Percentiles rank a stretch among this genome's conserved stretches.
These are phyloP conservation scores for Verticillium zaregamsianum DNA, from an alignment of 2,329 filamentous ascomycete species.

Conservation along the genomic window DNA sequence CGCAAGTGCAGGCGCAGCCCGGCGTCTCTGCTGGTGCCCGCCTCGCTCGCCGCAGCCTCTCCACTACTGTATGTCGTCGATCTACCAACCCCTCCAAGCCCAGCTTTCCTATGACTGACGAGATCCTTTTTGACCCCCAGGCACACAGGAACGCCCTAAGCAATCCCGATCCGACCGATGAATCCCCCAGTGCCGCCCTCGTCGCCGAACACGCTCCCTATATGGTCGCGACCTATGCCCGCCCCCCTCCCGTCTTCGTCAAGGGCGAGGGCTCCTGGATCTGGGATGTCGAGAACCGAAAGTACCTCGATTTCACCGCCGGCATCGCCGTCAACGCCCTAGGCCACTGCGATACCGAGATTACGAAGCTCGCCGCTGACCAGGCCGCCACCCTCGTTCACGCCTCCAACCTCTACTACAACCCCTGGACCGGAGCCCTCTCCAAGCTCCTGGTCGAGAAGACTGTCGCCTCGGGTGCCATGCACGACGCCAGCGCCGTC, in stretches of 20 bases:
- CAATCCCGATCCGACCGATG: constrained; percentile 67
- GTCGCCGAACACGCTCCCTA: constrained; percentile 74
- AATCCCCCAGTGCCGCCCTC: constrained; percentile 71
- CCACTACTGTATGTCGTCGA: constrained; percentile 22
- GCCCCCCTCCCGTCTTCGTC: constrained; percentile 84
- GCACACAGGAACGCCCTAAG: constrained; percentile 35
- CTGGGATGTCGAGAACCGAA: constrained; percentile 84
- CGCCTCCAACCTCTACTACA: constrained; percentile 95
- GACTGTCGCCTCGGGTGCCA: constrained; percentile 73
- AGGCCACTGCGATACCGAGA: constrained; percentile 81
- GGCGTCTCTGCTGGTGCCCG: constrained; percentile 17
- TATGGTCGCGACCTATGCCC: constrained; percentile 95
- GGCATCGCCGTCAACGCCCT: constrained; percentile 94
- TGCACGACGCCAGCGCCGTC: constrained; percentile 73
- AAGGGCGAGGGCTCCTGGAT: constrained; percentile 83
- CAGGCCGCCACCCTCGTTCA: constrained; percentile 82
- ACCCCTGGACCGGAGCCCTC: constrained; percentile 87
- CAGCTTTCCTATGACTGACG: neutral
- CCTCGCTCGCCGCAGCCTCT: constrained; percentile 23
- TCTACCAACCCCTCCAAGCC: neutral
- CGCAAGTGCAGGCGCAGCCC: constrained; percentile 11
- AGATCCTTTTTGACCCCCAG: constrained; percentile 10
- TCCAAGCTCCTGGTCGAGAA: constrained; percentile 81
- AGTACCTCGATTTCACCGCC: constrained; percentile 91
- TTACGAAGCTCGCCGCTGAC: constrained; percentile 70